Base-by-base conservation (phyloP, 257 asterid species). In the Solanum clarkiae region DNA sequence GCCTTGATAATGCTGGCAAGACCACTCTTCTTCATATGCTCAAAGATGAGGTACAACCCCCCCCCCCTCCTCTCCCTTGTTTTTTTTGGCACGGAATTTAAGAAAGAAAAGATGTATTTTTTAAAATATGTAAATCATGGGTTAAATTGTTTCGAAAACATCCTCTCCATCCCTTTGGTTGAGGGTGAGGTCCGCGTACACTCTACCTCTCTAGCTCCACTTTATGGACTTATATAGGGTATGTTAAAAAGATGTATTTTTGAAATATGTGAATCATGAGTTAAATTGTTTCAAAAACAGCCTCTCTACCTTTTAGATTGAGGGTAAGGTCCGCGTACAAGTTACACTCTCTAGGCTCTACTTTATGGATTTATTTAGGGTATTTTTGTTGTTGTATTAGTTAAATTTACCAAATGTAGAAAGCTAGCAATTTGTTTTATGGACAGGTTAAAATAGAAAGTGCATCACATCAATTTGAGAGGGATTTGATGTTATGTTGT, bases 21-120 rank as follows among this genome's bases (percentile, higher is more conserved):
- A 85, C 87, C 55, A 85, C 87, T 68, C 87, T 85, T 20, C 87
- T 85, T 49, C 87, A 85, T 15, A 85, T 85, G 87, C 87, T 85
- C 47, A 85, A 85, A 59, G 87, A 85, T 32, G 87, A 85, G 87
- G 87, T 85, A 69, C 44, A 32, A 32, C 36, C 36, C 36, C 36
- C 32, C 32, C 2, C 32, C 1, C 36, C 36, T 3, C 32, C 32
- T 29, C 32, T 2, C 32, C 32, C 32, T 29, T 29, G 32, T 32
- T 32, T 32, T 32, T 32, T 32, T 84, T 32, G 42, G 15, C 7
- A 1, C 5, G 57, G n/a, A 72, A 13, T 72, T 72, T 72, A 72
- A 45, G 3, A 47, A 45, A 45, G 5, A 22, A 70, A 20, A 13
- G 0, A 26, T 51, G 55, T 12, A 3, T 11, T 4, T 45, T 70